These are phyloP conservation scores for Candida sakaeoensis DNA, from an alignment of 805 yeast genomes.

Conservation along the genomic window DNA sequence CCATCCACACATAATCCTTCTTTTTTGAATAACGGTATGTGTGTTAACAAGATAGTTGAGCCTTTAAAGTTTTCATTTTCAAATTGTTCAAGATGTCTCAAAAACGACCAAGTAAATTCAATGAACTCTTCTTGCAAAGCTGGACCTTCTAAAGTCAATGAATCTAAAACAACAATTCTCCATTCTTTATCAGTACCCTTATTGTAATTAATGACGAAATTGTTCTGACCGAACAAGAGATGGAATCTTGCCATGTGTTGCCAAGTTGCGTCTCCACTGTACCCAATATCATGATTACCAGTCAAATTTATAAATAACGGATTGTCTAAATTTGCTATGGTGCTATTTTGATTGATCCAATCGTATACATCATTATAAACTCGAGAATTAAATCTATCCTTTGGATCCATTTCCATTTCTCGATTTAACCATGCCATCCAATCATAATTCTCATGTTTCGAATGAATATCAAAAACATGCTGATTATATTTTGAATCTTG, in stretches of 20 bases:
- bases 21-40: conserved; percentile 81
- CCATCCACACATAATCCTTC: conserved; percentile 87
- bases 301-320: conserved; percentile 79
- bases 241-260: conserved; percentile 84
- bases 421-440: conserved; percentile 46
- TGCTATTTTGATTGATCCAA: conserved; percentile 48
- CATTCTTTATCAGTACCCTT: conserved; percentile 65
- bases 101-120: conserved; percentile 67
- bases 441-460: conserved; percentile 50
- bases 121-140: conserved; percentile 70
- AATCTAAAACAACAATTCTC: conserved; percentile 85
- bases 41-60: conserved; percentile 78
- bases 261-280: conserved; percentile 89
- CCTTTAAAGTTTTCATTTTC: conserved; percentile 56
- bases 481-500: conserved; percentile 49
- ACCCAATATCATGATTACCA: conserved; percentile 96
- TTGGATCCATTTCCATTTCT: conserved; percentile 38
- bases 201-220: conserved; percentile 73
- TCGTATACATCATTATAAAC: conserved; percentile 57
- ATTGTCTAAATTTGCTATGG: conserved; percentile 39
- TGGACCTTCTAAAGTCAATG: conserved; percentile 86
- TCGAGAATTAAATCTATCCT: conserved; percentile 31
- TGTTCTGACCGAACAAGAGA: conserved; percentile 76
- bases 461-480: conserved; percentile 45
- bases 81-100: conserved; percentile 52